phyloP scores from a whole-genome alignment of 805 yeast genomes.

The Lipomyces oligophaga region DNA sequence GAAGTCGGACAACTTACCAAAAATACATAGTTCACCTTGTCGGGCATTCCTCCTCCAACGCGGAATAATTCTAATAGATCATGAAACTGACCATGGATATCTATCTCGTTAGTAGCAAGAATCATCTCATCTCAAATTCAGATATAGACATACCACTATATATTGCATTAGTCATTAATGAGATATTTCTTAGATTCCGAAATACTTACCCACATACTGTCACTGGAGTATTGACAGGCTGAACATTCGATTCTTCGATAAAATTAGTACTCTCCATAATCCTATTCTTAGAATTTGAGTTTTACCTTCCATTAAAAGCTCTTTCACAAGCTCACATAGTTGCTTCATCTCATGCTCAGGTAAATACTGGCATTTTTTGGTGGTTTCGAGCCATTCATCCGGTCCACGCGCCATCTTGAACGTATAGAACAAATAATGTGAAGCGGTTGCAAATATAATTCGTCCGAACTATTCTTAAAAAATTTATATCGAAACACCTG shows the following conservation, averaged over 20 bases:
- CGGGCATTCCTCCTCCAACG: constrained; percentile 89
- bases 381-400: constrained; percentile 92
- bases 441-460: too few relatives aligned
- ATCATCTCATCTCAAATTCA: neutral
- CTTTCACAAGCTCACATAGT: constrained; percentile 91
- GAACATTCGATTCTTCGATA: constrained; percentile 71
- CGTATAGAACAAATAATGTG: constrained; percentile 2
- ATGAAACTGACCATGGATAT: constrained; percentile 97
- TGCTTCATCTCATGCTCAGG: constrained; percentile 95
- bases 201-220: constrained; percentile 67
- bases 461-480: too few relatives aligned
- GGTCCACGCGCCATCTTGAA: constrained; percentile 56
- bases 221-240: constrained; percentile 89
- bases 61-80: constrained; percentile 86
- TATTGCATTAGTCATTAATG: neutral
- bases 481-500: too few relatives aligned
- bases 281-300: neutral
- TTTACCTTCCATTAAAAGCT: constrained; percentile 74
- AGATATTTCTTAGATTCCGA: too few relatives aligned
- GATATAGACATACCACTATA: constrained; percentile 14
- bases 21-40: constrained; percentile 74
- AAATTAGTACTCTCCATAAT: neutral
- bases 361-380: constrained; percentile 81
- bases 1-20: constrained; percentile 35
- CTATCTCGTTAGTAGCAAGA: constrained; percentile 37